Evolutionary conservation across 495 filamentous ascomycete species (phyloP), one percentile per base, ranked within the genome.

Genomic region (Aspergillus haitiensis): DNA sequence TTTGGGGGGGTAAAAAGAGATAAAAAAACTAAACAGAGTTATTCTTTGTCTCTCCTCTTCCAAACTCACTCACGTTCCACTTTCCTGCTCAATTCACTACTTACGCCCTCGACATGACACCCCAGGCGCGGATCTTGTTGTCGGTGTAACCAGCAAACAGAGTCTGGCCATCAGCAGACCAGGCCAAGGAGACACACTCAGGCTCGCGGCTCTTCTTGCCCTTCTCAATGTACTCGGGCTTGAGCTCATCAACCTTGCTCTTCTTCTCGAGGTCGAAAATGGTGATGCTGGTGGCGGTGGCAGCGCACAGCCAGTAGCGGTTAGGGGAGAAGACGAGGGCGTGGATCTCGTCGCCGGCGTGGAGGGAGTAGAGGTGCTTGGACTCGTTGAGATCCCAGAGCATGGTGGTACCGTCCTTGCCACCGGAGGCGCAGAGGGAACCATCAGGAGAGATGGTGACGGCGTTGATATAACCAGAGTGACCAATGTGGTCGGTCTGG

Each of bases 201-300:
- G 95, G 95, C 81, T 97, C 94, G 76, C 93, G 84, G 85, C 85
- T 90, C 92, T 98, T 98, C 92, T 97, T 97, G 81, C 94, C 92
- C 73, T 92, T 88, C 71, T 92, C 86, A 63, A 91, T 84, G 82
- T 95, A 97, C 72, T 98, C 95, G 64, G 95, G 95, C 90, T 96
- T 97, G 77, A 99, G 86, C 86, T 98, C 94, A 70, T 99, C 94
- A 65, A 99, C 94, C 88, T 98, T 98, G 87, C 88, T 93, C 91
- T 99, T 98, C 93, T 99, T 99, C 91, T 99, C 94, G 68, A 99
- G 86, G 76, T 99, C 94, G 81, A 99, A 99, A 84, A 99, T 98
- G 86, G 97, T 98, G 86, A 99, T 98, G 84, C 84, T 89, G 82
- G 84, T 90, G 72, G 89, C 83, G 60, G 94, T 99, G 72, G 94